Percentiles rank a stretch among this genome's conserved stretches.
These are phyloP conservation scores for Talaromyces funiculosus DNA, from an alignment of 2,329 filamentous ascomycete genomes.

Conservation along the genomic window DNA sequence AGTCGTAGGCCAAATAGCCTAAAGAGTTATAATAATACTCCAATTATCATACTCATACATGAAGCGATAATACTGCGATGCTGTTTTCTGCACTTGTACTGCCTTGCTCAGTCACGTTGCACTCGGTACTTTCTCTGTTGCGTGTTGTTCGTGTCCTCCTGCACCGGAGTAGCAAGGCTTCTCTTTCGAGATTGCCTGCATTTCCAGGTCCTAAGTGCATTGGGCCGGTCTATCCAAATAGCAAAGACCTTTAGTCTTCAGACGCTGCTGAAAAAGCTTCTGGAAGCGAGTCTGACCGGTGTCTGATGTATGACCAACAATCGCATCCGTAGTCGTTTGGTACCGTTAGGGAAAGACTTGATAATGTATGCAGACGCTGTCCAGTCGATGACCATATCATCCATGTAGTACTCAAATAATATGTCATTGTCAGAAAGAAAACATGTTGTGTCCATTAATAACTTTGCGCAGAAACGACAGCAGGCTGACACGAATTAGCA, in stretches of 20 bases:
- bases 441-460: slow-evolving; percentile 25
- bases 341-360: background rate
- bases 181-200: background rate
- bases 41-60: background rate
- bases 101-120: background rate
- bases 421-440: slow-evolving; percentile 8
- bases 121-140: background rate
- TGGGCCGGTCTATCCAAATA: background rate
- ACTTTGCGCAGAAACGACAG: slow-evolving; percentile 41
- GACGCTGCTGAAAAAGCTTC: background rate
- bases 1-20: background rate
- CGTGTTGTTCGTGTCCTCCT: background rate
- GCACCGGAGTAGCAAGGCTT: background rate
- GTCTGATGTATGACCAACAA: background rate
- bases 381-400: background rate
- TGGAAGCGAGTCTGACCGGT: background rate
- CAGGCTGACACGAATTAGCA: slow-evolving; percentile 30
- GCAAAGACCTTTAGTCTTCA: background rate
- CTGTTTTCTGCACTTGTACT: background rate
- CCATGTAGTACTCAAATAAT: slow-evolving; percentile 4
- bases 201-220: background rate
- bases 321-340: background rate
- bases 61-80: background rate
- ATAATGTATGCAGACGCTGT: slow-evolving; percentile 1
- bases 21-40: background rate